Conservation (phyloP, 768 basidiomycete genomes). For the Exidia glandulosa region DNA sequence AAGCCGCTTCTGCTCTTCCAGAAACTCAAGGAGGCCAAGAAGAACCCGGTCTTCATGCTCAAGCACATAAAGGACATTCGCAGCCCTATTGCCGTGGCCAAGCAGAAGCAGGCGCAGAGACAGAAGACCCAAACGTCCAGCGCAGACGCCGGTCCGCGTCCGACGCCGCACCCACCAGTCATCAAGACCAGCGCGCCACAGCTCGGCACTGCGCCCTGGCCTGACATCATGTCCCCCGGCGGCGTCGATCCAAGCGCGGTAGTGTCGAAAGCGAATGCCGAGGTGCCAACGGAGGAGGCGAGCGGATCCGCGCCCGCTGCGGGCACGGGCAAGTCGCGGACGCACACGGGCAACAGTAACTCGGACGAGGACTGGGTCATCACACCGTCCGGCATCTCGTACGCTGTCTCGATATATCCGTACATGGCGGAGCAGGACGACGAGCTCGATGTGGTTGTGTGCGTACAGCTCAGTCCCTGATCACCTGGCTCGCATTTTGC, state of each 20-base stretch:
- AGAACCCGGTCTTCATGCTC: constrained; percentile 98
- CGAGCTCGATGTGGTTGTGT: constrained; percentile 97
- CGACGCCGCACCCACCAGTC: background rate
- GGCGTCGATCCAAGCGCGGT: constrained; percentile 7
- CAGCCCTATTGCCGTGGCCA: constrained; percentile 92
- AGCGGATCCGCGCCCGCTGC: constrained; percentile 10
- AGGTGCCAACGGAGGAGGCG: constrained; percentile 21
- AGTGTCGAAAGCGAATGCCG: constrained; percentile 18
- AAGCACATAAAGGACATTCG: constrained; percentile 95
- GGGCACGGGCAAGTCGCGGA: constrained; percentile 16
- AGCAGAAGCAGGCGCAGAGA: constrained; percentile 87
- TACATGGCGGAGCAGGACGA: constrained; percentile 98
- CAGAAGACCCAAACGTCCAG: background rate
- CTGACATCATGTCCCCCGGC: constrained; percentile 54
- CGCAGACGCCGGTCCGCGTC: constrained; percentile 1
- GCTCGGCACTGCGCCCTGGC: constrained; percentile 33
- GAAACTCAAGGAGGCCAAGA: constrained; percentile 91
- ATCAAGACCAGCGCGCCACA: constrained; percentile 2
- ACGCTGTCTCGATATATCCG: constrained; percentile 96
- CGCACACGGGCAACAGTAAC: constrained; percentile 8
- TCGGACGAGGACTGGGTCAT: constrained; percentile 24
- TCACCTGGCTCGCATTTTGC: constrained; percentile 3
- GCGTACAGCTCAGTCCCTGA: constrained; percentile 24
- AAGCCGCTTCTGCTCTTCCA: constrained; percentile 96
- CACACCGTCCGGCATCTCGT: constrained; percentile 50